Conservation (phyloP, 208 protist genomes). For the Trichomonas gallinae region DNA sequence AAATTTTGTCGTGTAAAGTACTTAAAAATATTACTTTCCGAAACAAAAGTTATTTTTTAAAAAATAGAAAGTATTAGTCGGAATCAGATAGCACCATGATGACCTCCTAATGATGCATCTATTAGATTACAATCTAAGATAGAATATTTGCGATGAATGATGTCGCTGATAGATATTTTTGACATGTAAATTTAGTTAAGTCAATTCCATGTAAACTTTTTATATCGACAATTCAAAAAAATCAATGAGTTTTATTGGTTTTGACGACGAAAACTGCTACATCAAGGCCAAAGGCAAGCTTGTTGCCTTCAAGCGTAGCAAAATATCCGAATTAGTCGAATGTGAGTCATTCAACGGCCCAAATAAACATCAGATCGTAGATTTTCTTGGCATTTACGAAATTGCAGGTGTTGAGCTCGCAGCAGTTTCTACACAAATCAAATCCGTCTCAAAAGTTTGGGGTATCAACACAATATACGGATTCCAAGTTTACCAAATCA, state of each 20-base stretch:
- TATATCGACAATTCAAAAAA: too few relatives aligned
- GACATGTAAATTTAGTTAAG: too few relatives aligned
- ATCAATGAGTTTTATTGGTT: neutral
- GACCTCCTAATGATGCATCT: too few relatives aligned
- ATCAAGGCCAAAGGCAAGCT: neutral
- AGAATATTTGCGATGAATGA: too few relatives aligned
- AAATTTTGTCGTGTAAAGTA: too few relatives aligned
- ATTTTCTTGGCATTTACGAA: neutral
- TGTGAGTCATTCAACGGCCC: neutral
- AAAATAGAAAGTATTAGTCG: too few relatives aligned
- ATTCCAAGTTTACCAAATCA: neutral
- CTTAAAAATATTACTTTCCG: too few relatives aligned
- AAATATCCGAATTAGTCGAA: neutral
- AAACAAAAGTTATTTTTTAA: too few relatives aligned
- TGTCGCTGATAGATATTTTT: too few relatives aligned
- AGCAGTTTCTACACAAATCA: neutral
- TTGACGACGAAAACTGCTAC: neutral
- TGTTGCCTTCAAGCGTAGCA: neutral
- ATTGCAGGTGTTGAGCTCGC: neutral
- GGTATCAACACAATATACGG: neutral
- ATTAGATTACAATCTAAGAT: too few relatives aligned
- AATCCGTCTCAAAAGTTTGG: neutral
- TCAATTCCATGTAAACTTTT: too few relatives aligned
- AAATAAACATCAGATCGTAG: neutral
- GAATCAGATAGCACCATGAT: too few relatives aligned